Evolutionary conservation across 352 stramenopile species (phyloP).

Genomic region (Globisporangium radiosum): DNA sequence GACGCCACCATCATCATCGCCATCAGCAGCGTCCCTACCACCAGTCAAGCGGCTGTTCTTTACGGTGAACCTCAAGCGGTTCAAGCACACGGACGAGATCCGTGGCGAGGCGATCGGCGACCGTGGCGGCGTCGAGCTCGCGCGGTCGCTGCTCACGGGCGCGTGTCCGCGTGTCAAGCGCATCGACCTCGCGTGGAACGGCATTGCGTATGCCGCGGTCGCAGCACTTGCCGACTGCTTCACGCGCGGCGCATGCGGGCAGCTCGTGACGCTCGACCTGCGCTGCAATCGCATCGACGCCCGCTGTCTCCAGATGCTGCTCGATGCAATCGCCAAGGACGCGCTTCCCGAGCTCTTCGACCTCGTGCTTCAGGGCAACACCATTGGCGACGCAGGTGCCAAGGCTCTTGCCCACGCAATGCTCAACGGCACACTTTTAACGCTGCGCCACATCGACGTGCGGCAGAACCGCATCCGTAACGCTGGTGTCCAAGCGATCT

Average conservation of each 20-base stretch:
- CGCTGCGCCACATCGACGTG: conserved; percentile 40
- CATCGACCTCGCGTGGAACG: conserved; percentile 62
- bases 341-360: conserved; percentile 45
- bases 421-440: conserved; percentile 37
- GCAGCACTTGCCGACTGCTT: conserved; percentile 48
- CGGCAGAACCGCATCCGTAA: conserved; percentile 65
- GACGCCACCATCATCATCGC: not conserved
- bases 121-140: conserved; percentile 44
- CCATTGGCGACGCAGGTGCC: conserved; percentile 49
- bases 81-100: conserved; percentile 61
- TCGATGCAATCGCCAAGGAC: conserved; percentile 39
- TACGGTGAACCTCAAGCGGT: conserved; percentile 67
- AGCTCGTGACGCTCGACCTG: conserved; percentile 56
- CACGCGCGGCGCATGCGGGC: conserved; percentile 37
- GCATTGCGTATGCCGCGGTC: conserved; percentile 49
- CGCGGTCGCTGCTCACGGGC: conserved; percentile 52
- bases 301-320: conserved; percentile 24
- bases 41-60: conserved; percentile 48
- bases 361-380: conserved; percentile 48
- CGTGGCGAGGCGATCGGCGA: conserved; percentile 54
- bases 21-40: not conserved
- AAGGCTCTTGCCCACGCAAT: conserved; percentile 50
- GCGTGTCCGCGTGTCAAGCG: conserved; percentile 51
- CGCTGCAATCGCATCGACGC: conserved; percentile 57
- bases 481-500: conserved; percentile 48